A percentile compares a stretch with the other conserved stretches of the same genome.
Evolutionary conservation across 345 rosid species (phyloP).

Genomic region (Eucalyptus tenuipes): DNA sequence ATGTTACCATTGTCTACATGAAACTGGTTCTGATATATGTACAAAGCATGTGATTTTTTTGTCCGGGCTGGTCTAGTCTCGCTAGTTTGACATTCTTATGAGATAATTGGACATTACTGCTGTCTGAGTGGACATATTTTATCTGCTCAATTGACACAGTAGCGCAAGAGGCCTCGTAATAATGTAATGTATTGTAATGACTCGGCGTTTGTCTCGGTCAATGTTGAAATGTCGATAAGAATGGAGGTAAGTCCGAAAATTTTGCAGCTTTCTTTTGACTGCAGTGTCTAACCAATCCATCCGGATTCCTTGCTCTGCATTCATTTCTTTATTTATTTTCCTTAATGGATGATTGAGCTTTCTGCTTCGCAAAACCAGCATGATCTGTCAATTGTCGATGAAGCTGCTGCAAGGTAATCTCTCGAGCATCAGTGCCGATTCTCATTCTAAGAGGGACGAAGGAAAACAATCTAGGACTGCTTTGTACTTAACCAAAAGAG

Average conservation of each 20-base stretch:
- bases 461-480: neutral
- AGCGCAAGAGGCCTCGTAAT: neutral
- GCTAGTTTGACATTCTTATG: neutral
- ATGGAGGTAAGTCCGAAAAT: neutral
- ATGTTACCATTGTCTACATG: neutral
- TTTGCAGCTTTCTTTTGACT: neutral
- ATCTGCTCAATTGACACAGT: neutral
- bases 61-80: neutral
- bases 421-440: neutral
- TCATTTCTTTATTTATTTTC: neutral
- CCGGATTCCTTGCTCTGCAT: neutral
- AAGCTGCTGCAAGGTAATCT: neutral
- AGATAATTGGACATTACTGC: neutral
- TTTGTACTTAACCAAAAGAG: neutral
- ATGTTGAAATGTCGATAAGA: neutral
- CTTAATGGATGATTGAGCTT: neutral
- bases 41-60: neutral
- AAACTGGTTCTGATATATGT: neutral
- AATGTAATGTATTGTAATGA: neutral
- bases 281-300: neutral
- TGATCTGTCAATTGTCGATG: neutral
- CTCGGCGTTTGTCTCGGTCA: neutral
- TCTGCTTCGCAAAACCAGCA: neutral
- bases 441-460: neutral
- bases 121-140: neutral